phyloP scores from a whole-genome alignment of 495 filamentous ascomycete genomes.

The Wilcoxina mikolae region DNA sequence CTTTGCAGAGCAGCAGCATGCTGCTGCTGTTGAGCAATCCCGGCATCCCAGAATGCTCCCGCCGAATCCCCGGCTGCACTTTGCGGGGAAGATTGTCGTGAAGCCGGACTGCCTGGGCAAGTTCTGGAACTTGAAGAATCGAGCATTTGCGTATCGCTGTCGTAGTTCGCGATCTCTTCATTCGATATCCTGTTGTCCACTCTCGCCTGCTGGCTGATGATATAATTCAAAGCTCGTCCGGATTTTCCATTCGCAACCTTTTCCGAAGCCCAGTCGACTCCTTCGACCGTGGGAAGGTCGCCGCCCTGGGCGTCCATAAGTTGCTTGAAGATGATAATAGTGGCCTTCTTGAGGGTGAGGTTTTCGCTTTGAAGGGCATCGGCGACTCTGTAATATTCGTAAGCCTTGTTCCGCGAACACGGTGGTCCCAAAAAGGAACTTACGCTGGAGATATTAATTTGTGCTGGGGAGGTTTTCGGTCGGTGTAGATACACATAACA shows the following conservation, averaged over 20 bases:
- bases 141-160: conserved; percentile 8
- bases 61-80: not conserved
- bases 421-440: not conserved
- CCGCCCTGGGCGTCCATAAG: not conserved
- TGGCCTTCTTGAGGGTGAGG: conserved; percentile 7
- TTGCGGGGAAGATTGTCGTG: conserved; percentile 5
- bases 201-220: conserved; percentile 5
- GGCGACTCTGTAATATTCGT: conserved; percentile 1
- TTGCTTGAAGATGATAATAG: conserved; percentile 4
- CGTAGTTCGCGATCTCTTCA: conserved; percentile 7
- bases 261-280: conserved; percentile 8
- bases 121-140: not conserved
- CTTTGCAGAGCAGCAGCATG: not conserved
- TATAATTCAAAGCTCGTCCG: conserved; percentile 8
- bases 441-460: conserved; percentile 10
- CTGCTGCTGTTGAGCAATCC: not conserved
- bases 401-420: too few species aligned
- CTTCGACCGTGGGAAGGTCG: conserved; percentile 1
- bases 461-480: conserved; percentile 34
- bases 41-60: not conserved
- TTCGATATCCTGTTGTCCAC: conserved; percentile 7
- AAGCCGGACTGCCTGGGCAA: conserved; percentile 4
- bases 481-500: conserved; percentile 47
- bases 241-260: conserved; percentile 10
- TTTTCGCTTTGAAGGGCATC: conserved; percentile 10